Evolutionary conservation across 345 rosid genomes (phyloP).

Genomic region (Euphorbia lathyris): DNA sequence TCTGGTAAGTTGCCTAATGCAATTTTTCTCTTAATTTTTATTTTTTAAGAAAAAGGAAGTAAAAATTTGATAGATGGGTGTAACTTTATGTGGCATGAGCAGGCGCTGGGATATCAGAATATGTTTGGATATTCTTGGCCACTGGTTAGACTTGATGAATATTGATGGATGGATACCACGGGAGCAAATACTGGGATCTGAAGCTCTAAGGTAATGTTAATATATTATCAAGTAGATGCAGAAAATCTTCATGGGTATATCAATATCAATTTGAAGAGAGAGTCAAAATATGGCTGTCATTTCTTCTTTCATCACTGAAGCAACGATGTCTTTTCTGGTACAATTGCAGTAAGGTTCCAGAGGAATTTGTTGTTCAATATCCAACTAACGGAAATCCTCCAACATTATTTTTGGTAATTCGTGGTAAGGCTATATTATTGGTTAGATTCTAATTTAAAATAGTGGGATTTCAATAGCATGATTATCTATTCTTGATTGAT

Average conservation of each 20-base stretch:
- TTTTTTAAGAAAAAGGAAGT: slow-evolving; percentile 5
- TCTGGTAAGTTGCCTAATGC: slow-evolving; percentile 55
- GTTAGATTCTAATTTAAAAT: background rate
- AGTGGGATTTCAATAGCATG: background rate
- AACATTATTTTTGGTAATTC: slow-evolving; percentile 74
- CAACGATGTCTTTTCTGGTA: slow-evolving; percentile 15
- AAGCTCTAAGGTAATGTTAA: slow-evolving; percentile 66
- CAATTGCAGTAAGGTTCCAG: slow-evolving; percentile 72
- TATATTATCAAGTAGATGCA: slow-evolving; percentile 14
- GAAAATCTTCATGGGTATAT: background rate
- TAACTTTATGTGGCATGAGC: slow-evolving; percentile 28
- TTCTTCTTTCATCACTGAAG: background rate
- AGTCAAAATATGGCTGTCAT: background rate
- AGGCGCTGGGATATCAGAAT: slow-evolving; percentile 92
- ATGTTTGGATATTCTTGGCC: slow-evolving; percentile 84
- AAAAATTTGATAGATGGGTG: background rate
- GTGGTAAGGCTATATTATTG: slow-evolving; percentile 41
- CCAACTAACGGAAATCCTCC: slow-evolving; percentile 95
- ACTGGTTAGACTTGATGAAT: slow-evolving; percentile 94
- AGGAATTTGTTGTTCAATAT: slow-evolving; percentile 70
- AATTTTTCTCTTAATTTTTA: slow-evolving; percentile 5
- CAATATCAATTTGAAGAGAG: background rate
- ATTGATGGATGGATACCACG: slow-evolving; percentile 97
- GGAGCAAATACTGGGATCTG: slow-evolving; percentile 88
- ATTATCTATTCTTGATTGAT: background rate